Conservation (phyloP, 345 rosid genomes). For the Acer negundo region DNA sequence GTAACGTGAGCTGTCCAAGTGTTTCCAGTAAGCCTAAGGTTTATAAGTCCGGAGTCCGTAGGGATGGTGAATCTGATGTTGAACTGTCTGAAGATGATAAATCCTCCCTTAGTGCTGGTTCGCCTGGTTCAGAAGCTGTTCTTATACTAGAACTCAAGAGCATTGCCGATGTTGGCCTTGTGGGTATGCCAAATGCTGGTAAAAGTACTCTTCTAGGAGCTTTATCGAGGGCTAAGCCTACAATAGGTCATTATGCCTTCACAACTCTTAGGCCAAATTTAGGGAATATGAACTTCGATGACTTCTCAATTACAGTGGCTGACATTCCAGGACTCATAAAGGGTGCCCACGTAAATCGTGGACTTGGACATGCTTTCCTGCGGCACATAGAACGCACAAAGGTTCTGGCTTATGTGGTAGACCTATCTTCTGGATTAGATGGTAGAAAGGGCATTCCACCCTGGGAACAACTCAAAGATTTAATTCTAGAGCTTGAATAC, state of each 20-base stretch:
- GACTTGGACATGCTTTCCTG: constrained; percentile 88
- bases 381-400: constrained; percentile 94
- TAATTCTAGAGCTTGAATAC: constrained; percentile 77
- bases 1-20: constrained; percentile 53
- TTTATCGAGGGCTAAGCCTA: constrained; percentile 78
- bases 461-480: constrained; percentile 82
- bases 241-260: constrained; percentile 84
- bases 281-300: constrained; percentile 76
- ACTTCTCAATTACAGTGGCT: constrained; percentile 86
- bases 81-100: constrained; percentile 31
- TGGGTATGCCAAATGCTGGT: constrained; percentile 96
- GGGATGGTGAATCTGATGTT: constrained; percentile 22
- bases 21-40: constrained; percentile 41
- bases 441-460: constrained; percentile 74
- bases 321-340: constrained; percentile 94
- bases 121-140: constrained; percentile 64
- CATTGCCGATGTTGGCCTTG: constrained; percentile 97
- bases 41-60: constrained; percentile 18
- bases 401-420: constrained; percentile 89
- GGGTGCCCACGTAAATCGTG: constrained; percentile 84
- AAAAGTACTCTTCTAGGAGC: constrained; percentile 95
- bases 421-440: constrained; percentile 74
- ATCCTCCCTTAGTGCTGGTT: constrained; percentile 49
- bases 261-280: constrained; percentile 87
- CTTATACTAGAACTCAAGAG: constrained; percentile 83